These are phyloP conservation scores for Phanerochaete sordida DNA, from an alignment of 768 basidiomycete species.

Conservation along the genomic window DNA sequence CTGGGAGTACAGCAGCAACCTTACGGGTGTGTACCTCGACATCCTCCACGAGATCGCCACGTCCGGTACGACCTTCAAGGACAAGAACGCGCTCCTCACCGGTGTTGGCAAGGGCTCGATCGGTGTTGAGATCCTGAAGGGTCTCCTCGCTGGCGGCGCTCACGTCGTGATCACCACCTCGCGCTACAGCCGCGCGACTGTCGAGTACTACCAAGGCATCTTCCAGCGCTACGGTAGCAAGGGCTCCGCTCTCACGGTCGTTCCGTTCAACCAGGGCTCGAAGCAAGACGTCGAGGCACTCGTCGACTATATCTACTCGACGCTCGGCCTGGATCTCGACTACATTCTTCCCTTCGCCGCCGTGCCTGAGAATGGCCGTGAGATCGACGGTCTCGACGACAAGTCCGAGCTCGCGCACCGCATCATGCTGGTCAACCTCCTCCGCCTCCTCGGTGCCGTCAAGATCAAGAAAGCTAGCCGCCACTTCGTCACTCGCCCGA, in stretches of 20 bases:
- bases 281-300: conserved; percentile 98
- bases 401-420: conserved; percentile 97
- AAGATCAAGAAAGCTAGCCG: conserved; percentile 98
- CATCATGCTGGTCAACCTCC: conserved; percentile 97
- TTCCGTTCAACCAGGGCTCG: conserved; percentile 99
- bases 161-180: conserved; percentile 98
- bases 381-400: conserved; percentile 97
- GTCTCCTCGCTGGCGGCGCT: conserved; percentile 92
- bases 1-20: conserved; percentile 97
- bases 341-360: conserved; percentile 99
- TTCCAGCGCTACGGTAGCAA: conserved; percentile 94
- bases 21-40: conserved; percentile 94
- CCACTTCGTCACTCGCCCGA: conserved; percentile 95
- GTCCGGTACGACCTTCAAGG: conserved; percentile 96
- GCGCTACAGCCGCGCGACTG: conserved; percentile 91
- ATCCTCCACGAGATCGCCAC: conserved; percentile 98
- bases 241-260: conserved; percentile 95
- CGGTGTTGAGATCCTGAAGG: conserved; percentile 96
- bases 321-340: conserved; percentile 93
- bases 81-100: conserved; percentile 97
- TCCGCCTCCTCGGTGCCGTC: conserved; percentile 94
- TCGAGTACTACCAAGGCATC: conserved; percentile 98
- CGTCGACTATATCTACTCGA: conserved; percentile 96
- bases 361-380: conserved; percentile 96
- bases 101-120: conserved; percentile 98